Conservation (phyloP, 345 rosid genomes). For the Linum usitatissimum region DNA sequence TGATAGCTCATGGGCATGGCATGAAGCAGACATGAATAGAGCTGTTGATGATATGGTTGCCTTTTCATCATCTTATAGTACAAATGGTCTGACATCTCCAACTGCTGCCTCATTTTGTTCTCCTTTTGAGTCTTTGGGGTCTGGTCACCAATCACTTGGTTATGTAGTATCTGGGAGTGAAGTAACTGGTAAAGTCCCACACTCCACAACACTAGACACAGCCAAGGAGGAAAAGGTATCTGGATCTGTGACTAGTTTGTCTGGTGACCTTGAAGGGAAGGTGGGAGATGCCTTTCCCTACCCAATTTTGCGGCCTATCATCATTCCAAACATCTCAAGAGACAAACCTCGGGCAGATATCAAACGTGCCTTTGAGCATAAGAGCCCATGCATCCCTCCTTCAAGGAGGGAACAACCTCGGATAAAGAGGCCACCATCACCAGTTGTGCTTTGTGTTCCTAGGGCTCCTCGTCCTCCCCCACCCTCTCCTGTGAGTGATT, state of each 20-base stretch:
- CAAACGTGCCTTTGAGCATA: slow-evolving; percentile 50
- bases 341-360: slow-evolving; percentile 60
- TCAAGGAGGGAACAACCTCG: slow-evolving; percentile 70
- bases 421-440: slow-evolving; percentile 92
- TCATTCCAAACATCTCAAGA: slow-evolving; percentile 68
- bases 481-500: slow-evolving; percentile 78
- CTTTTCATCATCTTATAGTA: slow-evolving; percentile 79
- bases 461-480: slow-evolving; percentile 94
- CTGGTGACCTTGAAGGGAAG: slow-evolving; percentile 62
- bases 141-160: slow-evolving; percentile 76
- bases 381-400: slow-evolving; percentile 75
- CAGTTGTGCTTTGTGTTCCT: slow-evolving; percentile 92
- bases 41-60: slow-evolving; percentile 98
- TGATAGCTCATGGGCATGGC: slow-evolving; percentile 97
- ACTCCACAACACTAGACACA: slow-evolving; percentile 49
- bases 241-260: slow-evolving; percentile 44
- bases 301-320: slow-evolving; percentile 83
- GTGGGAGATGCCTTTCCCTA: slow-evolving; percentile 66
- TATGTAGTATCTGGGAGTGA: slow-evolving; percentile 85
- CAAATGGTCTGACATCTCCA: slow-evolving; percentile 91
- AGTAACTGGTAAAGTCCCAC: slow-evolving; percentile 51
- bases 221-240: slow-evolving; percentile 55
- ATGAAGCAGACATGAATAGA: slow-evolving; percentile 92
- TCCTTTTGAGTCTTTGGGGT: slow-evolving; percentile 68
- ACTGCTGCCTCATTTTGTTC: slow-evolving; percentile 84